Base-by-base conservation (phyloP, 352 stramenopile species). In the Globisporangium sylvaticum region DNA sequence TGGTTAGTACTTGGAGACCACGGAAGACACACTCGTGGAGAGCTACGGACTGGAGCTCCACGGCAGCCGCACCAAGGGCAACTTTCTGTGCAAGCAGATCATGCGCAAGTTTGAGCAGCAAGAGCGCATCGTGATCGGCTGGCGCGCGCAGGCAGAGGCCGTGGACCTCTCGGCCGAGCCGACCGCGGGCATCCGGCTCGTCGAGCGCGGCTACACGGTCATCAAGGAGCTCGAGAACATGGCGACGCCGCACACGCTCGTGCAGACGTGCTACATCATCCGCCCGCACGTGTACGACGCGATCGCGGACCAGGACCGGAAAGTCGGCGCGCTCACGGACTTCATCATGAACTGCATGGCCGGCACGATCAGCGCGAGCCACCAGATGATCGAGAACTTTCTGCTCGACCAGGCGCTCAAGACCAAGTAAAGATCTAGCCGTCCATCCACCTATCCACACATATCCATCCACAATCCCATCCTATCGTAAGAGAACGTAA, bases 311-410 rank as follows among this genome's bases (percentile, higher is more conserved):
- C 75, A 78, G 54, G 79, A 87, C 68, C 83, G 78, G 44, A 88
- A 85, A 71, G 71, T 86, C 44, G 81, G 72, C 37, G 81, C 81
- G 61, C 68, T 91, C 58, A 88, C 79, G 12, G 79, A 91, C 55
- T 91, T 91, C 71, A 75, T 91, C 60, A 73, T 89, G 48, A 77
- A 89, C 58, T 87, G 76, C 59, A 76, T 87, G 42, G 74, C 75
- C 15, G 68, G 79, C 66, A 85, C 73, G n/a, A 85, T 87, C 75
- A 82, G 76, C 67, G 79, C 76, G 50, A 91, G 79, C 50, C 79
- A 87, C 57, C 81, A 89, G 68, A 87, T 91, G 73, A 88, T 89
- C 65, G 81, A 91, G 69, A 91, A 91, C 62, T 72, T 81, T 31
- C 66, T 91, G 48, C 67, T 91, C 46, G 74, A 87, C 65, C 69